phyloP scores from a whole-genome alignment of 2,329 filamentous ascomycete species.

The Stachybotrys chartarum region DNA sequence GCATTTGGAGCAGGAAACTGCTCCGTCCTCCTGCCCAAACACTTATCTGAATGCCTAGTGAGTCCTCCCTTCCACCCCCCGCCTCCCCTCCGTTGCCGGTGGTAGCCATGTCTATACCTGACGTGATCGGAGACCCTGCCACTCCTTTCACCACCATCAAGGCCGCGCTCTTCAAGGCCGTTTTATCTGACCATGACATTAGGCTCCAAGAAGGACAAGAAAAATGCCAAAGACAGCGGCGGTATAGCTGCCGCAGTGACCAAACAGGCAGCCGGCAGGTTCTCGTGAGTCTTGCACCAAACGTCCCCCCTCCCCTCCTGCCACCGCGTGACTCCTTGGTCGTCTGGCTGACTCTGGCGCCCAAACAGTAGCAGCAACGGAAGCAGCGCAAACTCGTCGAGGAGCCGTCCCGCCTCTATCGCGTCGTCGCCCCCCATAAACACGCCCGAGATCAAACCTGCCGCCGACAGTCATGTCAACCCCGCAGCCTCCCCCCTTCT shows the following conservation, averaged over 20 bases:
- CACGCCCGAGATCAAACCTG: conserved; percentile 39
- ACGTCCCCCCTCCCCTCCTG: conserved; percentile 6
- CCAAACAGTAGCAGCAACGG: conserved; percentile 13
- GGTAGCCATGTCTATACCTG: neutral
- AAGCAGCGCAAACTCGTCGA: conserved; percentile 23
- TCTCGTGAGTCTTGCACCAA: conserved; percentile 33
- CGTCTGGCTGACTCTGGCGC: conserved; percentile 13
- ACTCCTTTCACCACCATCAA: conserved; percentile 1
- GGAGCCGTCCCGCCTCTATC: conserved; percentile 30
- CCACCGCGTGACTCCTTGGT: conserved; percentile 20
- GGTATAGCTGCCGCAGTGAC: conserved; percentile 47
- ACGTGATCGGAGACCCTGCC: conserved; percentile 4
- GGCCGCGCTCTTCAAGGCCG: neutral
- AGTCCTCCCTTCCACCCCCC: conserved; percentile 5
- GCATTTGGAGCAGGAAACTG: conserved; percentile 21
- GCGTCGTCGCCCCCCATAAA: conserved; percentile 35
- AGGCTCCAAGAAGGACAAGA: conserved; percentile 45
- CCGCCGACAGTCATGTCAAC: conserved; percentile 34
- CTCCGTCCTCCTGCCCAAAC: conserved; percentile 18
- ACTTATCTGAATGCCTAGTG: conserved; percentile 29
- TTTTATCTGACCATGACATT: conserved; percentile 14
- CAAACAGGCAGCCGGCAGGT: conserved; percentile 43
- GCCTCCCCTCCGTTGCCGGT: conserved; percentile 1
- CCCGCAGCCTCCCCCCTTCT: conserved; percentile 37
- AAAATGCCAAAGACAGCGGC: conserved; percentile 47